Evolutionary conservation across 1,284 basidiomycete species (phyloP).

Genomic region (Sanguinoderma infundibulare): DNA sequence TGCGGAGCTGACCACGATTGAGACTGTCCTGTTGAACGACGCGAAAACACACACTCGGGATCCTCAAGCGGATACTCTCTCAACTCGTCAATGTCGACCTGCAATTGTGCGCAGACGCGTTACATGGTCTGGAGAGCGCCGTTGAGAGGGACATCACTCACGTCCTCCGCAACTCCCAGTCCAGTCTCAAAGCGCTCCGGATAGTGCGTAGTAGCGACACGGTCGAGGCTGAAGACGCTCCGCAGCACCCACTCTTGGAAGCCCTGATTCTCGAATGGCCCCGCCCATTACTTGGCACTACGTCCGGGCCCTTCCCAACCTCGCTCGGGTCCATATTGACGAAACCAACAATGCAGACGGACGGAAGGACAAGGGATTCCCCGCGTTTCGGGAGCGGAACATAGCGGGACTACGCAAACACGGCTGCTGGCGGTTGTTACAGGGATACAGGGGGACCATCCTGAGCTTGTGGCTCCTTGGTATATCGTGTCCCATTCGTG

Average conservation of each 20-base stretch:
- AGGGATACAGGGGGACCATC: neutral
- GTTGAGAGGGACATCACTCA: neutral
- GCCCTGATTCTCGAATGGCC: neutral
- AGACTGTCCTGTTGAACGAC: neutral
- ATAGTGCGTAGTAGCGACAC: neutral
- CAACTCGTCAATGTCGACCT: neutral
- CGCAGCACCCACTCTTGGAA: neutral
- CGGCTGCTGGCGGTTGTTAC: neutral
- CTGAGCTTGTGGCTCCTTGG: neutral
- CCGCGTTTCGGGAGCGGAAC: neutral
- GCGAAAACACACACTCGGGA: neutral
- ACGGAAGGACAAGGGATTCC: neutral
- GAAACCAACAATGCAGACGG: neutral
- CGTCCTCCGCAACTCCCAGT: neutral
- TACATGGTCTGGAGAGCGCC: neutral
- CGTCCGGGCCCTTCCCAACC: neutral
- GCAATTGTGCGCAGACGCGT: neutral
- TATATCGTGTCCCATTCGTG: neutral
- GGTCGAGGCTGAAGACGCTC: neutral
- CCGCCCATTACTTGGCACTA: neutral
- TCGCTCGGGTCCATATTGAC: neutral
- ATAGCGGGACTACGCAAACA: neutral
- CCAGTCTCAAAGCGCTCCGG: neutral
- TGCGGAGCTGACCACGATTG: neutral
- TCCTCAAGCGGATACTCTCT: neutral